These are phyloP conservation scores for Amauroascus verrucosus DNA, from an alignment of 2,329 filamentous ascomycete species.

Conservation along the genomic window DNA sequence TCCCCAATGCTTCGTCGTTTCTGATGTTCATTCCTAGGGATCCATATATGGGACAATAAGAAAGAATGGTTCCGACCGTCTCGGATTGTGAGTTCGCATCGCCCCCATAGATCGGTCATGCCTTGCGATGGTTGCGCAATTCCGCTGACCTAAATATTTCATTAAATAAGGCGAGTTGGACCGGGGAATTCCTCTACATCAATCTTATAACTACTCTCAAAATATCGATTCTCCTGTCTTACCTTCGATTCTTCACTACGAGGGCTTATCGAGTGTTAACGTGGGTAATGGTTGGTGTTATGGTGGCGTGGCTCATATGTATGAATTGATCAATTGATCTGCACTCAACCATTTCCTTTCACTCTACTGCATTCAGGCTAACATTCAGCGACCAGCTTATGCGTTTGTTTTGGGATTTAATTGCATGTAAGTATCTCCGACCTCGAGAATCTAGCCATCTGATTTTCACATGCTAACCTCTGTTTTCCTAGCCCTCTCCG, in stretches of 20 bases:
- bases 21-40: constrained; percentile 8
- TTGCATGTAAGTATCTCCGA: constrained; percentile 14
- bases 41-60: constrained; percentile 19
- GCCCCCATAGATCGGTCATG: not conserved
- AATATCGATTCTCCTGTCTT: constrained; percentile 16
- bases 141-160: not conserved
- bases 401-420: constrained; percentile 12
- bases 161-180: constrained; percentile 15
- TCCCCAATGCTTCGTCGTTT: not conserved
- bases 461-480: not conserved
- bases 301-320: constrained; percentile 15
- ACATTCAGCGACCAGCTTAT: constrained; percentile 13
- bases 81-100: constrained; percentile 12
- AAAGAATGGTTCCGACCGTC: constrained; percentile 12
- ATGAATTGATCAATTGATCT: not conserved
- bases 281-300: constrained; percentile 13
- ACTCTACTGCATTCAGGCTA: not conserved
- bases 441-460: not conserved
- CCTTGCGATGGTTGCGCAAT: not conserved
- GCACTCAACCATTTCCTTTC: not conserved
- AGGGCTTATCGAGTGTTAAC: constrained; percentile 9
- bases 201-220: constrained; percentile 16
- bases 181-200: constrained; percentile 15
- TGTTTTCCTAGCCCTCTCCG: constrained; percentile 11
- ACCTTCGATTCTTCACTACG: constrained; percentile 15